Evolutionary conservation across 306 rosid genomes (phyloP).

Genomic region (Cicer judaicum): DNA sequence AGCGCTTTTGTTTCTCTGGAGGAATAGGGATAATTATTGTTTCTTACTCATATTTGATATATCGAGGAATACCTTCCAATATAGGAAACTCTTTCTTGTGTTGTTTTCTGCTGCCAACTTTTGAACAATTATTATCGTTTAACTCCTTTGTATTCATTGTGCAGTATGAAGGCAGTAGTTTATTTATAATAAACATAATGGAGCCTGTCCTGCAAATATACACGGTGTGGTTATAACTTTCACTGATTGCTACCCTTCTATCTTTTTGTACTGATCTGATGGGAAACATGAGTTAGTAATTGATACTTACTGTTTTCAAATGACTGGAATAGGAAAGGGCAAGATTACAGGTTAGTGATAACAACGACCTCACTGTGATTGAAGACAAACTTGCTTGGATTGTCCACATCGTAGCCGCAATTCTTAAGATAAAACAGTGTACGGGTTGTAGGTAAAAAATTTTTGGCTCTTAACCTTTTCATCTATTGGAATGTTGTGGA

Average conservation of each 20-base stretch:
- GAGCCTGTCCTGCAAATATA: slow-evolving; percentile 92
- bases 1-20: slow-evolving; percentile 9
- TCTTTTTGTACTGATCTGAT: slow-evolving; percentile 37
- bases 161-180: slow-evolving; percentile 97
- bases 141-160: slow-evolving; percentile 50
- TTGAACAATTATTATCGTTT: slow-evolving; percentile 40
- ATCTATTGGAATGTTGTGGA: slow-evolving; percentile 28
- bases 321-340: slow-evolving; percentile 81
- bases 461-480: slow-evolving; percentile 34
- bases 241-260: slow-evolving; percentile 8
- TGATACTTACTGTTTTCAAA: slow-evolving; percentile 40
- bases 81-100: slow-evolving; percentile 10
- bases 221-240: slow-evolving; percentile 68
- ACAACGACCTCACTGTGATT: slow-evolving; percentile 69
- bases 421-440: slow-evolving; percentile 85
- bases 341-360: slow-evolving; percentile 77
- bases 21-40: not conserved
- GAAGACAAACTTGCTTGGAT: slow-evolving; percentile 99
- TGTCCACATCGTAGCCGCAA: slow-evolving; percentile 94
- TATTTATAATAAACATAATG: slow-evolving; percentile 82
- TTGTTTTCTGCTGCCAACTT: slow-evolving; percentile 29
- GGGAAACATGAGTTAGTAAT: slow-evolving; percentile 40
- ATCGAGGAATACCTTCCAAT: slow-evolving; percentile 1
- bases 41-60: slow-evolving; percentile 22
- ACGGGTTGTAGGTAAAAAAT: slow-evolving; percentile 84